phyloP scores from a whole-genome alignment of 768 basidiomycete species.

The Psilocybe subaeruginosa region DNA sequence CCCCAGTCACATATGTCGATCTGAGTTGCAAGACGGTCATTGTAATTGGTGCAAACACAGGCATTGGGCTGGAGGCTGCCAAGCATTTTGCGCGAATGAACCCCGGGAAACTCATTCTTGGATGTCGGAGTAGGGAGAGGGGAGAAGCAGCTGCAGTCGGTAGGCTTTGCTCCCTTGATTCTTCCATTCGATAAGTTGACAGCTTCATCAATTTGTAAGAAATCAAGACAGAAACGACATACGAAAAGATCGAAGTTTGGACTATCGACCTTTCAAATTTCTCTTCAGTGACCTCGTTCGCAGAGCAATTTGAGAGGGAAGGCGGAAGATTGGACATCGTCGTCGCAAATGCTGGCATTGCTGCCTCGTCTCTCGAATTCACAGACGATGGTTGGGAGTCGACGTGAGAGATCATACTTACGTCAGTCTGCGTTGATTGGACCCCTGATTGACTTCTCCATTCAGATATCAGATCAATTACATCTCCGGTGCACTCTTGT shows the following conservation, averaged over 20 bases:
- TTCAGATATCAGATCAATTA: slow-evolving; percentile 52
- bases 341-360: slow-evolving; percentile 22
- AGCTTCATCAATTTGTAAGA: neutral
- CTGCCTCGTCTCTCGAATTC: slow-evolving; percentile 5
- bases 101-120: slow-evolving; percentile 40
- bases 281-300: slow-evolving; percentile 42
- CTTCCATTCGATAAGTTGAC: too few relatives aligned
- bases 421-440: neutral
- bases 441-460: neutral
- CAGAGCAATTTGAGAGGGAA: slow-evolving; percentile 33
- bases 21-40: slow-evolving; percentile 49
- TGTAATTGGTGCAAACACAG: slow-evolving; percentile 54
- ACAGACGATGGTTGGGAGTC: slow-evolving; percentile 44
- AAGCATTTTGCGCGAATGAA: slow-evolving; percentile 51
- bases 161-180: slow-evolving; percentile 20
- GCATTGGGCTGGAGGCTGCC: slow-evolving; percentile 49
- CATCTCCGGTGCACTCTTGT: slow-evolving; percentile 42
- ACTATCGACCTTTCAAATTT: slow-evolving; percentile 45
- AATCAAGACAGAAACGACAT: slow-evolving; percentile 33
- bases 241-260: slow-evolving; percentile 39
- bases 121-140: slow-evolving; percentile 38
- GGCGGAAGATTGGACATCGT: slow-evolving; percentile 41
- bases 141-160: slow-evolving; percentile 38
- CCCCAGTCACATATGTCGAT: slow-evolving; percentile 34
- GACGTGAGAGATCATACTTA: slow-evolving; percentile 26